phyloP scores from a whole-genome alignment of 192 early-diverging fungal genomes.

The Coemansia sp. region DNA sequence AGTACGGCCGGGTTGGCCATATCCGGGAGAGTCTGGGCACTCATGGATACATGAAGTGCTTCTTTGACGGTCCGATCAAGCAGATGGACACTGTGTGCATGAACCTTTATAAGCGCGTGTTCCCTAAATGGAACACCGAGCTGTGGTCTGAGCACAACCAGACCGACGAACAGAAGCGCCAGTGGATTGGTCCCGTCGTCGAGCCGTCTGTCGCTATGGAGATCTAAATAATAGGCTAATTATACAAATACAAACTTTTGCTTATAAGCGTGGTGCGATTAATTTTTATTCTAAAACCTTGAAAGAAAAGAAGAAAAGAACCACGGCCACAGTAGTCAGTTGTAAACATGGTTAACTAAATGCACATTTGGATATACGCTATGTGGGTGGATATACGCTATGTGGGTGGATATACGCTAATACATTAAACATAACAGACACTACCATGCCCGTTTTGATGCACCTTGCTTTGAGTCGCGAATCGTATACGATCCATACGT shows the following conservation, averaged over 20 bases:
- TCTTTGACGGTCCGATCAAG: constrained; percentile 84
- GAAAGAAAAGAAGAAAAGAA: no score
- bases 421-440: background rate
- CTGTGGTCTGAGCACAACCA: constrained; percentile 49
- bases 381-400: no score
- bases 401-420: no score
- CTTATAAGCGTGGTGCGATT: no score
- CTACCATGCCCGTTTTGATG: no score
- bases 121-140: constrained; percentile 90
- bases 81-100: constrained; percentile 96
- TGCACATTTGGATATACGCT: no score
- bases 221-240: constrained; percentile 2
- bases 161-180: constrained; percentile 14
- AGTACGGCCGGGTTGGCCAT: constrained; percentile 87
- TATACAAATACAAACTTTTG: no score
- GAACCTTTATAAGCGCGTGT: constrained; percentile 94
- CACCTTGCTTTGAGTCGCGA: constrained; percentile 21
- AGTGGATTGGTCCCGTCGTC: constrained; percentile 28
- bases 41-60: constrained; percentile 95
- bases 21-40: constrained; percentile 93
- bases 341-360: no score
- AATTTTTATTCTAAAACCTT: no score
- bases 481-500: constrained; percentile 56
- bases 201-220: constrained; percentile 29
- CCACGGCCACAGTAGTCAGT: no score